phyloP scores from a whole-genome alignment of 176 grass and related monocot genomes.

The Panicum miliaceum region DNA sequence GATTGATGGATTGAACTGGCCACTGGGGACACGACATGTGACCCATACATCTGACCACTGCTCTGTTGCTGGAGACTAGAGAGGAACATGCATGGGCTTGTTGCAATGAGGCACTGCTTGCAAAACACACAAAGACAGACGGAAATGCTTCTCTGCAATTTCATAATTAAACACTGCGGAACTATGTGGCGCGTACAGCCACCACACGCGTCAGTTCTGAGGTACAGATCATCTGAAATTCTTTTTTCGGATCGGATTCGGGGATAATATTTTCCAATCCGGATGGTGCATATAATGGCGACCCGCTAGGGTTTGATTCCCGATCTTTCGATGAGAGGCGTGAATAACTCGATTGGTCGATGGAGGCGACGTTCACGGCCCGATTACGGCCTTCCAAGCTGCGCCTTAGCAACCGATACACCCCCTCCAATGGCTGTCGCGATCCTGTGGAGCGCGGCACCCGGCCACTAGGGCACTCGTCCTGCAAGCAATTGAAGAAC shows the following conservation, averaged over 20 bases:
- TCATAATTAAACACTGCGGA: not conserved
- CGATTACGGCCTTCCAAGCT: no score
- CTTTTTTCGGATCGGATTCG: not conserved
- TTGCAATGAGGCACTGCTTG: slow-evolving; percentile 22
- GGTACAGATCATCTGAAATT: not conserved
- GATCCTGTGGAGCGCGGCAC: no score
- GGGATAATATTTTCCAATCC: slow-evolving; percentile 37
- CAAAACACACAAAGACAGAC: slow-evolving; percentile 24
- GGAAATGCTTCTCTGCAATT: slow-evolving; percentile 19
- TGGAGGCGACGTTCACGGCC: no score
- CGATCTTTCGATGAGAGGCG: no score
- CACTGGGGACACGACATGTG: slow-evolving; percentile 38
- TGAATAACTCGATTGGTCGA: no score
- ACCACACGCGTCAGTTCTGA: slow-evolving; percentile 7
- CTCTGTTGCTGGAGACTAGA: slow-evolving; percentile 9
- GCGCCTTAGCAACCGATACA: no score
- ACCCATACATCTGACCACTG: slow-evolving; percentile 9
- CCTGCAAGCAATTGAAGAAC: no score
- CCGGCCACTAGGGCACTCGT: no score
- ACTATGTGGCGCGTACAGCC: slow-evolving; percentile 4
- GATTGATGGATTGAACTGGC: not conserved
- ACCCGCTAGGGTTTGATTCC: no score
- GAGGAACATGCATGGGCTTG: slow-evolving; percentile 48
- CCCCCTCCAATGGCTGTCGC: no score
- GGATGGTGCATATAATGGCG: not conserved